A percentile compares a stretch with the other conserved stretches of the same genome.
Evolutionary conservation across 1,139 yeast genomes (phyloP).

Genomic region (Arxiozyma bovina): DNA sequence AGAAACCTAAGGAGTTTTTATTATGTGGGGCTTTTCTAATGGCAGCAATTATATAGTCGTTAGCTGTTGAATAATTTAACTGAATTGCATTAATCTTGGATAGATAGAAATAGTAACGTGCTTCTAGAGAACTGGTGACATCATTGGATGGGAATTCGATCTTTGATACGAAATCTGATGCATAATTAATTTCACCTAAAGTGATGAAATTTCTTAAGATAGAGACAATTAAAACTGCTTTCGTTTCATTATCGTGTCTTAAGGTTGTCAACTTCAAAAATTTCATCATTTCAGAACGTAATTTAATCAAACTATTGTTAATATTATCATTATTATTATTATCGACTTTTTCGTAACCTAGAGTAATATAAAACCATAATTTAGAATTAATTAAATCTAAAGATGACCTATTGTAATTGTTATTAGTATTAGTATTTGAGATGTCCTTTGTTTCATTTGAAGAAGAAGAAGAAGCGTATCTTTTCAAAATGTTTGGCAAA

Average conservation of each 20-base stretch:
- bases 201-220: slow-evolving; percentile 72
- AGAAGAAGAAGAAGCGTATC: slow-evolving; percentile 31
- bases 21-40: slow-evolving; percentile 97
- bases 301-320: slow-evolving; percentile 38
- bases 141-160: slow-evolving; percentile 60
- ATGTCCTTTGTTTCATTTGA: neutral
- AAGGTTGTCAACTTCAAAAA: slow-evolving; percentile 83
- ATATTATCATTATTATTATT: neutral
- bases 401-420: slow-evolving; percentile 55
- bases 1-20: slow-evolving; percentile 70
- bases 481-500: slow-evolving; percentile 48
- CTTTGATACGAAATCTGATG: slow-evolving; percentile 82
- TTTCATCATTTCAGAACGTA: slow-evolving; percentile 61
- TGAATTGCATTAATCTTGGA: slow-evolving; percentile 88
- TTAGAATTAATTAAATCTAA: slow-evolving; percentile 83
- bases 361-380: slow-evolving; percentile 83
- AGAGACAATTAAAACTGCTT: slow-evolving; percentile 76
- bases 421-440: neutral
- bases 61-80: slow-evolving; percentile 84
- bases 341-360: slow-evolving; percentile 54
- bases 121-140: slow-evolving; percentile 82
- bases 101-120: slow-evolving; percentile 83
- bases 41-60: slow-evolving; percentile 84
- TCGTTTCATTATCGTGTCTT: slow-evolving; percentile 87
- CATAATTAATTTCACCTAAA: slow-evolving; percentile 76